Conservation (phyloP, 768 basidiomycete genomes). For the Serendipita indica region DNA sequence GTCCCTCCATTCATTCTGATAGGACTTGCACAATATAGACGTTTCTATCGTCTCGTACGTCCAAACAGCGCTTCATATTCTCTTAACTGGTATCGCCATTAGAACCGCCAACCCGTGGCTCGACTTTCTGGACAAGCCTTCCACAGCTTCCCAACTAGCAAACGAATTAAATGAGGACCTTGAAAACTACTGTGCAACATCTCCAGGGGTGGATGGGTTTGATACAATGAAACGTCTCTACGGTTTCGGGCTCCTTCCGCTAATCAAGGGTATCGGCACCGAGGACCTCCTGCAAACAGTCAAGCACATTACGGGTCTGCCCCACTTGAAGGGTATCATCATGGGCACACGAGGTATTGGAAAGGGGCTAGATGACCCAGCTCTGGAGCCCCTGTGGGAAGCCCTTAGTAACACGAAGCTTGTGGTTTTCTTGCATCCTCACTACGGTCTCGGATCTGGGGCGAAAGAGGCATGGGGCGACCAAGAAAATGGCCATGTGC, state of each 20-base stretch:
- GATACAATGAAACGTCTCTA: slow-evolving; percentile 46
- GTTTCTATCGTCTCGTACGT: slow-evolving; percentile 15
- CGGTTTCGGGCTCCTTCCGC: slow-evolving; percentile 71
- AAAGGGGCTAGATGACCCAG: slow-evolving; percentile 63
- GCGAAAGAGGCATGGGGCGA: slow-evolving; percentile 60
- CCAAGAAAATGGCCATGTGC: slow-evolving; percentile 70
- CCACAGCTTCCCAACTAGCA: slow-evolving; percentile 51
- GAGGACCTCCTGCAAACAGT: slow-evolving; percentile 47
- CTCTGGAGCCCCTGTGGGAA: slow-evolving; percentile 69
- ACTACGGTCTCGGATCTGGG: slow-evolving; percentile 46
- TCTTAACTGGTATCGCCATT: neutral
- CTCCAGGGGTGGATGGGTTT: slow-evolving; percentile 29
- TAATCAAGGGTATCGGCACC: slow-evolving; percentile 50
- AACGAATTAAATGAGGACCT: slow-evolving; percentile 61
- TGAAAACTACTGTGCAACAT: slow-evolving; percentile 61
- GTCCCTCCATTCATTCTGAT: slow-evolving; percentile 22
- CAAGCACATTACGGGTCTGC: slow-evolving; percentile 44
- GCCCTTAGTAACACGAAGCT: slow-evolving; percentile 54
- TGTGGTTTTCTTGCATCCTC: slow-evolving; percentile 73
- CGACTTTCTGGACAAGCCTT: slow-evolving; percentile 63
- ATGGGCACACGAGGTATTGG: slow-evolving; percentile 72
- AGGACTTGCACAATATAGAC: slow-evolving; percentile 12
- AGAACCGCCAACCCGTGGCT: slow-evolving; percentile 88
- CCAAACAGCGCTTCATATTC: neutral
- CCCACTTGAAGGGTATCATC: slow-evolving; percentile 62